Evolutionary conservation across 2,329 filamentous ascomycete genomes (phyloP).

Genomic region (Penicillium sp.): DNA sequence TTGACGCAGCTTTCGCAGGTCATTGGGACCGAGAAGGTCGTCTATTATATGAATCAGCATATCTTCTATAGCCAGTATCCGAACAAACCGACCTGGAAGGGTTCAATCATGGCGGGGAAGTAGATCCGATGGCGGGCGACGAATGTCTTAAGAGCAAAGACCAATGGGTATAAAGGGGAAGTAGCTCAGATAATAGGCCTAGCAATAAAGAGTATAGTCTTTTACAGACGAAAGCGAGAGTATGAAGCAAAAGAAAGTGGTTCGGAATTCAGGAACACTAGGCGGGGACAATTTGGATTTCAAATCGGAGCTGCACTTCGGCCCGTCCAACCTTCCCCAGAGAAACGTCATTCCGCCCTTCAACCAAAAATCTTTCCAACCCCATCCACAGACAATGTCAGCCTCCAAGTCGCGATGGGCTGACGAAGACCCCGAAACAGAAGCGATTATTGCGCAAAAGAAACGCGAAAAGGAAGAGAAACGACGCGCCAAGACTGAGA

Average conservation of each 20-base stretch:
- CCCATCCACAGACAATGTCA: conserved; percentile 51
- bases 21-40: conserved; percentile 91
- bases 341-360: conserved; percentile 25
- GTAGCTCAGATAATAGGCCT: not conserved
- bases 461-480: conserved; percentile 88
- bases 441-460: conserved; percentile 64
- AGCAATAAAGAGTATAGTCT: not conserved
- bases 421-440: conserved; percentile 77
- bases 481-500: conserved; percentile 79
- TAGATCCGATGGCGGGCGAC: conserved; percentile 10
- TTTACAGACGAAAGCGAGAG: conserved; percentile 7
- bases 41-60: conserved; percentile 53
- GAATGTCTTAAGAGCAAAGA: not conserved
- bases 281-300: conserved; percentile 30
- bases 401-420: conserved; percentile 80
- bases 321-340: conserved; percentile 24
- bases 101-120: conserved; percentile 42
- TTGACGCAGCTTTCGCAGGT: conserved; percentile 88
- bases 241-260: not conserved
- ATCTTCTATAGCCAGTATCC: not conserved
- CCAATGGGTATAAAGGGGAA: not conserved
- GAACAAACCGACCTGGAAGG: conserved; percentile 44
- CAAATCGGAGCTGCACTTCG: conserved; percentile 33
- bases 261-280: not conserved
- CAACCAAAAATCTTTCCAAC: conserved; percentile 1